Base-by-base conservation (phyloP, 352 stramenopile species). In the Chrysophaeum taylorii region DNA sequence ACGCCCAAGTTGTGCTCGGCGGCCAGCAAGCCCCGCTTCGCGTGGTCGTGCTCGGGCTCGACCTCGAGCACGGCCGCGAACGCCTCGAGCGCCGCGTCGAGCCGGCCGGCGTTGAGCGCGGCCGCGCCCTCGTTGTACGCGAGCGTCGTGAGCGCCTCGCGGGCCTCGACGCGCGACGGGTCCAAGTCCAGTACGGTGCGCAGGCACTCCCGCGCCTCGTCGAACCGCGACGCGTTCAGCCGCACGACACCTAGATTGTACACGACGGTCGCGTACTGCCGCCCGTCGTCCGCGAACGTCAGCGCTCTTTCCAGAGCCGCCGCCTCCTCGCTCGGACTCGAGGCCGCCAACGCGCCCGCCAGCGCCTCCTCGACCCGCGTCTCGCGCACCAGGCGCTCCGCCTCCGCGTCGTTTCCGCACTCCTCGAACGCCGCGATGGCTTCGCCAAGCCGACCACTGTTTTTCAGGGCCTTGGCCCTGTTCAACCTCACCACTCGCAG, bases 1-100 rank as follows among this genome's bases (percentile, higher is more conserved):
- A 57, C 45, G 45, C 45, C 45, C 18, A 57, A 25, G 45, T 57
- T 57, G 45, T 57, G 45, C 45, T 57, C 18, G 9, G 45, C 45
- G 18, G 45, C n/a, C 18, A 57, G 45, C 12, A 57, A 25, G 31
- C 45, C 45, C 23, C 45, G 45, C 12, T 33, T 18, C 23, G 45
- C 45, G 12, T 25, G 18, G 7, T 57, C 9, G 45, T 57, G 45
- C 18, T 25, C 45, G 18, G 45, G 45, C 45, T 57, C 45, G 45
- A 57, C n/a, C 9, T 57, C 45, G 45, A 57, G 18, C 18, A 57
- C 45, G 9, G 45, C 12, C 23, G n/a, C 45, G 23, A 57, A 57
- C 12, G 31, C 5, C 23, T 57, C 45, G 9, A 25, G 5, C 12
- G 45, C 45, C 45, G 9, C 12, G 23, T 5, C 23, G 12, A 25